phyloP scores from a whole-genome alignment of 352 stramenopile genomes.

The Pythium coloratum region DNA sequence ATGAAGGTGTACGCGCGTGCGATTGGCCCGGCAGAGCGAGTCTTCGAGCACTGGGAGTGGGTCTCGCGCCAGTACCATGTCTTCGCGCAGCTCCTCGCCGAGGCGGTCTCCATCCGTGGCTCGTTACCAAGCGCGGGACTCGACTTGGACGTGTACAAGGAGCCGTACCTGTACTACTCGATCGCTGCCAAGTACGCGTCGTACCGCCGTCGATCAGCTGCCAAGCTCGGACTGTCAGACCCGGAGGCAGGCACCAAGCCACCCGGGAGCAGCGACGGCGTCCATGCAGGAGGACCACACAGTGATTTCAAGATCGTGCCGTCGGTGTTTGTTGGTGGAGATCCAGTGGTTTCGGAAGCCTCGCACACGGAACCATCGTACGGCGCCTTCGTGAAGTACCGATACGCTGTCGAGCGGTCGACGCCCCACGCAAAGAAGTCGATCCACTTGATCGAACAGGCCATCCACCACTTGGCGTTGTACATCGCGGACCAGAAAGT shows the following conservation, averaged over 20 bases:
- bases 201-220: conserved; percentile 64
- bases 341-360: conserved; percentile 60
- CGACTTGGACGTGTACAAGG: conserved; percentile 83
- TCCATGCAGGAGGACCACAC: conserved; percentile 26
- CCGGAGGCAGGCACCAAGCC: conserved; percentile 21
- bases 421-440: conserved; percentile 68
- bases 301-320: conserved; percentile 73
- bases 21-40: conserved; percentile 53
- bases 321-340: conserved; percentile 68
- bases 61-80: conserved; percentile 86
- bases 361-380: conserved; percentile 48
- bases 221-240: conserved; percentile 47
- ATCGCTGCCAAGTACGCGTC: conserved; percentile 86
- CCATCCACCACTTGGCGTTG: conserved; percentile 69
- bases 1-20: conserved; percentile 63
- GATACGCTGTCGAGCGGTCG: conserved; percentile 54
- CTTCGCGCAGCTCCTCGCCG: conserved; percentile 78
- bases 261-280: conserved; percentile 16
- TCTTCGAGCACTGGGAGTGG: conserved; percentile 86
- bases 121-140: conserved; percentile 52
- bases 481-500: conserved; percentile 67
- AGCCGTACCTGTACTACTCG: conserved; percentile 86
- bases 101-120: conserved; percentile 70
- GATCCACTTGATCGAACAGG: conserved; percentile 77
- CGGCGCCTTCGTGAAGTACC: conserved; percentile 64